Evolutionary conservation across 176 grass and related monocot genomes (phyloP), one percentile per base, ranked within the genome.

Genomic region (Ampelocalamus luodianensis): DNA sequence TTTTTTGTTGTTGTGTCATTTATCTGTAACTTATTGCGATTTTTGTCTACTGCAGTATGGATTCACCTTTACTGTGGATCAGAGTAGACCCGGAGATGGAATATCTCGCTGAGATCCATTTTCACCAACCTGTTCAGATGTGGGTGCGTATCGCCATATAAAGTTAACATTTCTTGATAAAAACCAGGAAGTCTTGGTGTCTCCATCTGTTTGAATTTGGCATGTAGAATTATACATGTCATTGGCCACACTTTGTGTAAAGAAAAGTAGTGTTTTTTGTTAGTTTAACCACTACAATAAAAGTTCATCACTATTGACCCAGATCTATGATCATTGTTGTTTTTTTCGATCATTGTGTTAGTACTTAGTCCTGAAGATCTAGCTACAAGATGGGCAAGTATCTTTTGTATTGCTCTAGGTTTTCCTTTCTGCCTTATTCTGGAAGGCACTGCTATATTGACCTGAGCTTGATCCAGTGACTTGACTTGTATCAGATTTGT

Each of bases 51-150:
- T 92, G 55, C 85, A 98, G 96, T 44, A 89, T 93, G 16, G 96
- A 98, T 85, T 92, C 96, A 50, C 96, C 96, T 85, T 92, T 98
- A 74, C 74, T 91, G 66, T 98, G 96, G 96, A 90, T 98, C 77
- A 92, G 93, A 92, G 85, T 90, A 48, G 96, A 98, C 72, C 96
- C 96, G 5, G 96, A 98, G 76, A 95, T 98, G 96, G 96, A 98
- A 81, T 98, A 95, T 73, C 96, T 98, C 87, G 90, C 96, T 67
- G 96, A 98, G 86, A 90, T 90, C 59, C 93, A 98, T 79, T 93
- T 95, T 95, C 88, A 98, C 78, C 96, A 98, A 54, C 93, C 96
- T 84, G 79, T 95, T 85, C 96, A 93, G 87, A 95, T 98, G 96
- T 98, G 96, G 96, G 96, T 98, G 85, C 26, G 93, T 83, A 77